Conservation (phyloP, 805 yeast species). For the Yarrowia sp. region DNA sequence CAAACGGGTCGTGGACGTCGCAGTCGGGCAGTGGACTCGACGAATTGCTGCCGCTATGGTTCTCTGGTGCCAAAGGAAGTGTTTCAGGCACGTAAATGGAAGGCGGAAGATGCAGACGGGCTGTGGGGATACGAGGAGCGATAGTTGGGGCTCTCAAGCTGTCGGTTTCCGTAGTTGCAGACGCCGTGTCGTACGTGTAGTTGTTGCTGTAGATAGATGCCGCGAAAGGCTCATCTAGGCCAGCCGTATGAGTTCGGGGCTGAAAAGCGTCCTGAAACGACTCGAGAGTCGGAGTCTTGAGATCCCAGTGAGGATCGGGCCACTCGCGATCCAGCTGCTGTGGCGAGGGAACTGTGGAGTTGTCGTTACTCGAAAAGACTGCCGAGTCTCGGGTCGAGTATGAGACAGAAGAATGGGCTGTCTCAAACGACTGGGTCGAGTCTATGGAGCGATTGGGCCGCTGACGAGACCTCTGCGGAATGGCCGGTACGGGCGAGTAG, state of each 20-base stretch:
- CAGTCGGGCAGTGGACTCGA: not conserved
- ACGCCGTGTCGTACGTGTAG: conserved; percentile 1
- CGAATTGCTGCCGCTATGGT: not conserved
- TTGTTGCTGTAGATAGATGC: not conserved
- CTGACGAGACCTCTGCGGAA: conserved; percentile 14
- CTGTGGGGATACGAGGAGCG: conserved; percentile 5
- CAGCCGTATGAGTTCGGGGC: not conserved
- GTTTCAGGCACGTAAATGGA: conserved; percentile 2
- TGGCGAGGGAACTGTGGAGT: conserved; percentile 2
- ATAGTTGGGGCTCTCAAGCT: not conserved
- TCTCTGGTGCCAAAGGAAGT: not conserved
- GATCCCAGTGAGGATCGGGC: conserved; percentile 18
- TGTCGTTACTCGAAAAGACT: conserved; percentile 11
- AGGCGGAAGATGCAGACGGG: not conserved
- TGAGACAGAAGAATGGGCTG: not conserved
- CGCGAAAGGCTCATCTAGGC: not conserved
- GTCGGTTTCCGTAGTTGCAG: conserved; percentile 16
- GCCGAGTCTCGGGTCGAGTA: not conserved
- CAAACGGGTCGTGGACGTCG: not conserved
- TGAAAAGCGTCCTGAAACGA: conserved; percentile 17
- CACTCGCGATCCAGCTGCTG: conserved; percentile 20
- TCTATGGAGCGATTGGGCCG: conserved; percentile 9
- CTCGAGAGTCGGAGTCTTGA: conserved; percentile 13
- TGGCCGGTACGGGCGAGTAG: not conserved
- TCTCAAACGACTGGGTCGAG: conserved; percentile 8